These are phyloP conservation scores for Fagopyrum homotropicum DNA, from an alignment of 148 eudicot genomes.

Conservation along the genomic window DNA sequence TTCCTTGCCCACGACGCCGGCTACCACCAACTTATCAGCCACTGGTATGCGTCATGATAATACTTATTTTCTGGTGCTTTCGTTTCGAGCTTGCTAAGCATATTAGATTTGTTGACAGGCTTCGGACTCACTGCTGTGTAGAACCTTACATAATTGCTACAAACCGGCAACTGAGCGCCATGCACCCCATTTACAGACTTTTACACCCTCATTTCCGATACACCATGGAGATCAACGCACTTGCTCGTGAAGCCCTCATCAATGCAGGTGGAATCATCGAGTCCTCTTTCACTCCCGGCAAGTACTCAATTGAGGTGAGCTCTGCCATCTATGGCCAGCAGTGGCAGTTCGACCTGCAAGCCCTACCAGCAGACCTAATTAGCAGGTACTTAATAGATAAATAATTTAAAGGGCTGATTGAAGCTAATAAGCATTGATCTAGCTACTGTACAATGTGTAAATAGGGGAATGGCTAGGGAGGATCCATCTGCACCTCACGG, in stretches of 20 bases:
- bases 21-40: slow-evolving; percentile 66
- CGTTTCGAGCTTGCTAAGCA: neutral
- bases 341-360: slow-evolving; percentile 74
- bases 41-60: slow-evolving; percentile 41
- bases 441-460: no score
- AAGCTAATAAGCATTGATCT: no score
- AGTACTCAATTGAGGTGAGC: slow-evolving; percentile 61
- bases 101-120: slow-evolving; percentile 27
- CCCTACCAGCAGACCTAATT: slow-evolving; percentile 63
- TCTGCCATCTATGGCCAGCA: slow-evolving; percentile 52
- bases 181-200: slow-evolving; percentile 74
- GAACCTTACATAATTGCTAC: slow-evolving; percentile 79
- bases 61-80: neutral
- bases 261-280: slow-evolving; percentile 67
- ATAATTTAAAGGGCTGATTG: no score
- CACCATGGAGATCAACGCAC: slow-evolving; percentile 91
- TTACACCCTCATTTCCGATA: slow-evolving; percentile 72
- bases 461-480: slow-evolving; percentile 52
- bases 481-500: slow-evolving; percentile 51
- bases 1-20: slow-evolving; percentile 87
- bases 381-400: slow-evolving; percentile 34
- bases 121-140: slow-evolving; percentile 62
- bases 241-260: slow-evolving; percentile 68
- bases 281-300: slow-evolving; percentile 38
- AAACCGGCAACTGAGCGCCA: slow-evolving; percentile 63